phyloP scores from a whole-genome alignment of 805 yeast species.

The Ogataea wickerhamii region DNA sequence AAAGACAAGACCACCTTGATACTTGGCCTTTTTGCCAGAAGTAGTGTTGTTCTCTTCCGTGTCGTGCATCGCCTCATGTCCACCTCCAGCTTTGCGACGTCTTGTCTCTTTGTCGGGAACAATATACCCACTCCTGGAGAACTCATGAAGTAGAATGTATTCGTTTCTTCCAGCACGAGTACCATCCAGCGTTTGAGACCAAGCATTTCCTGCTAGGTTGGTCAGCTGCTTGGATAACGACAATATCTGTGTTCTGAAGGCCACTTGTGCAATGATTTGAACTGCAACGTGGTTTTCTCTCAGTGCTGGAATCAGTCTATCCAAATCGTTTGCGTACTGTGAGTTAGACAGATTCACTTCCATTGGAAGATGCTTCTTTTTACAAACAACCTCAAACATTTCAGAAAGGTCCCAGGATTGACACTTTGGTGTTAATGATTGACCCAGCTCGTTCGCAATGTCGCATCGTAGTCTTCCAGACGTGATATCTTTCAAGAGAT shows the following conservation, averaged over 20 bases:
- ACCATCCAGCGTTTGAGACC: constrained; percentile 93
- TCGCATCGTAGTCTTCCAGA: constrained; percentile 90
- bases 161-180: constrained; percentile 96
- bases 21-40: constrained; percentile 37
- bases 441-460: constrained; percentile 92
- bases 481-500: constrained; percentile 60
- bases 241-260: constrained; percentile 77
- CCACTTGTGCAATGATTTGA: constrained; percentile 68
- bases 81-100: constrained; percentile 29
- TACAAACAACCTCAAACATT: constrained; percentile 81
- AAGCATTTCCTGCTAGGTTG: constrained; percentile 92
- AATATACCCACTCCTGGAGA: constrained; percentile 70
- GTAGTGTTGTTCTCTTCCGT: constrained; percentile 46
- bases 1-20: constrained; percentile 67
- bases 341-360: constrained; percentile 74
- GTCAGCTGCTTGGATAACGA: constrained; percentile 90
- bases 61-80: constrained; percentile 24
- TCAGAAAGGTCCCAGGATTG: constrained; percentile 93
- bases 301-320: constrained; percentile 63
- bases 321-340: constrained; percentile 62
- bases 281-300: constrained; percentile 67
- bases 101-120: constrained; percentile 66
- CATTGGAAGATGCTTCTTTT: constrained; percentile 52
- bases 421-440: constrained; percentile 84
- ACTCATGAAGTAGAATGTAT: constrained; percentile 87